Conservation (phyloP, 2,329 filamentous ascomycete species). For the Drechslerella dactyloides region DNA sequence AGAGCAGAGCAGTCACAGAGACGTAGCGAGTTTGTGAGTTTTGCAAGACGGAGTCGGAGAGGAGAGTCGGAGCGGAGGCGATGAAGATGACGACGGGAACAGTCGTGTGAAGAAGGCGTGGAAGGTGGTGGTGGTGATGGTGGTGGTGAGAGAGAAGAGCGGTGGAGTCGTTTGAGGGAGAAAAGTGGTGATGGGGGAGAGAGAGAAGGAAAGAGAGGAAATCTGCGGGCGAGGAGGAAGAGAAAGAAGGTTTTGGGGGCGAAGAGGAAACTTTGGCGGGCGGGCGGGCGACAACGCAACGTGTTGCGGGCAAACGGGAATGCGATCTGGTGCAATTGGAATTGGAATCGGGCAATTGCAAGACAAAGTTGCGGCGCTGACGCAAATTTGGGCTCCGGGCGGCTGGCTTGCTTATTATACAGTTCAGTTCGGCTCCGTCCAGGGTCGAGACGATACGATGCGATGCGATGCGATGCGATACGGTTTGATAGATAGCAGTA, state of each 20-base stretch:
- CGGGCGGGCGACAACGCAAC: not conserved
- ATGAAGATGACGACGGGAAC: not conserved
- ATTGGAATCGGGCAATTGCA: too few relatives aligned
- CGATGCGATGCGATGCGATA: not conserved
- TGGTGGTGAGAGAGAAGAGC: conserved; percentile 4
- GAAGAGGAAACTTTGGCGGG: not conserved
- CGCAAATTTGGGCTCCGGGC: too few relatives aligned
- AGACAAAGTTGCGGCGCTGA: too few relatives aligned
- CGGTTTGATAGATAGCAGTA: too few relatives aligned
- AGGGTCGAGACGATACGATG: not conserved
- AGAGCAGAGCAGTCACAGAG: conserved; percentile 1
- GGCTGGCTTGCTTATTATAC: not conserved
- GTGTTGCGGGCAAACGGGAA: not conserved
- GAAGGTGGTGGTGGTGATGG: not conserved
- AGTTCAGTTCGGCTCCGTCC: not conserved
- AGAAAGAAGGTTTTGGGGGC: conserved; percentile 5
- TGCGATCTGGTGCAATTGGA: too few relatives aligned
- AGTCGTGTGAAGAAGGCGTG: not conserved
- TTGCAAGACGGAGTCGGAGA: not conserved
- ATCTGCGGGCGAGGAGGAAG: not conserved
- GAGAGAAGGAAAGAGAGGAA: conserved; percentile 9
- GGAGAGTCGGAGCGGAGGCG: not conserved
- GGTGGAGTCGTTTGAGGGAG: conserved; percentile 10
- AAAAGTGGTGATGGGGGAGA: conserved; percentile 2
- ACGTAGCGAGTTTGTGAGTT: not conserved